Conservation (phyloP, 169 alveolate genomes). For the Ichthyophthirius multifiliis region DNA sequence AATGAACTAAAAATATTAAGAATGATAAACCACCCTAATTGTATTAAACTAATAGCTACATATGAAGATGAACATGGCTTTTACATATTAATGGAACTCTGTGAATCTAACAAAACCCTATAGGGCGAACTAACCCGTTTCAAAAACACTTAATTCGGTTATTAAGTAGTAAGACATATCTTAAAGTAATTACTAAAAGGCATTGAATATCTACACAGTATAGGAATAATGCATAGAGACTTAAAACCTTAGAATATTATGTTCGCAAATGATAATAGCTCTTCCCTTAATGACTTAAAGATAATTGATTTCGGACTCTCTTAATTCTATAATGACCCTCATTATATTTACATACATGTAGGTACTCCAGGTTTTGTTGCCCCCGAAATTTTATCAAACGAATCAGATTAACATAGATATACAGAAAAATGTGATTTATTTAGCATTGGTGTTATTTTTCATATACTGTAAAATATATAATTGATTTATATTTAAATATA, state of each 20-base stretch:
- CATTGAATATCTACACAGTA: conserved; percentile 44
- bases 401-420: conserved; percentile 31
- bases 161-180: conserved; percentile 33
- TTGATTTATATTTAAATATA: background rate
- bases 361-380: conserved; percentile 51
- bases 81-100: conserved; percentile 45
- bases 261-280: conserved; percentile 9
- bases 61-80: conserved; percentile 45
- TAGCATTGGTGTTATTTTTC: conserved; percentile 10
- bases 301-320: conserved; percentile 40
- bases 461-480: background rate
- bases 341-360: conserved; percentile 32
- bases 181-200: conserved; percentile 48
- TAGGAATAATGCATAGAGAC: conserved; percentile 48
- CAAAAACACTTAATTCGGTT: conserved; percentile 15
- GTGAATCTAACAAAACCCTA: conserved; percentile 40
- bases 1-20: conserved; percentile 24
- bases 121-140: conserved; percentile 23
- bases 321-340: conserved; percentile 5
- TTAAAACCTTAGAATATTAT: conserved; percentile 39
- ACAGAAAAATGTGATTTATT: conserved; percentile 21
- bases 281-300: conserved; percentile 2
- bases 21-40: conserved; percentile 31
- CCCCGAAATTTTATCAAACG: conserved; percentile 47
- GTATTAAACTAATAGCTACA: conserved; percentile 23